Percentiles rank a stretch among this genome's conserved stretches.
These are phyloP conservation scores for Nigrospora osmanthi DNA, from an alignment of 2,329 filamentous ascomycete genomes.

Conservation along the genomic window DNA sequence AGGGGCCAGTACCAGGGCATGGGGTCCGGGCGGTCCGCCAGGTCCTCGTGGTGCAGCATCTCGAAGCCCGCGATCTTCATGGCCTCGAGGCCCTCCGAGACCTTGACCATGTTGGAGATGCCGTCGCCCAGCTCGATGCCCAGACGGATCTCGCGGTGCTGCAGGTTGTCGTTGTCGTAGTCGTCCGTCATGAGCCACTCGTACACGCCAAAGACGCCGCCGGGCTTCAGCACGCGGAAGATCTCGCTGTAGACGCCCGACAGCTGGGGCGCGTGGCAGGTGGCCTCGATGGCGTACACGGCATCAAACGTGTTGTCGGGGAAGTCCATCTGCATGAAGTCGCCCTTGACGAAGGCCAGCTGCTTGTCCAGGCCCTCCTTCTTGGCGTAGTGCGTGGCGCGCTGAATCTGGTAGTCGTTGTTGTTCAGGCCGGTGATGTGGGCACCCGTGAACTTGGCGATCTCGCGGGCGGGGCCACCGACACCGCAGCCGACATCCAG, in stretches of 20 bases:
- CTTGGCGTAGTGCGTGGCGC: conserved; percentile 75
- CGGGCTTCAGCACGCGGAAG: conserved; percentile 90
- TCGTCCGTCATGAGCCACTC: conserved; percentile 98
- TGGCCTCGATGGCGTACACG: conserved; percentile 96
- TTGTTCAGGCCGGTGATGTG: conserved; percentile 94
- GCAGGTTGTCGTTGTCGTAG: conserved; percentile 82
- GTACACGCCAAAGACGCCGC: conserved; percentile 92
- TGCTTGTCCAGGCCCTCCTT: conserved; percentile 77
- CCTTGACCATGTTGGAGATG: conserved; percentile 94
- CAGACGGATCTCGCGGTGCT: conserved; percentile 83
- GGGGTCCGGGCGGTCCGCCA: conserved; percentile 67
- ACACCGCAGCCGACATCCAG: conserved; percentile 97
- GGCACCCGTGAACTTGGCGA: conserved; percentile 87
- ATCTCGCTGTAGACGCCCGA: conserved; percentile 93
- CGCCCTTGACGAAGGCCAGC: conserved; percentile 83
- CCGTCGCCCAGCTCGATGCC: conserved; percentile 94
- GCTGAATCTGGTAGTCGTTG: conserved; percentile 98
- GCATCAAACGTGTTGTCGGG: conserved; percentile 87
- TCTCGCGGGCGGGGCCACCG: conserved; percentile 89
- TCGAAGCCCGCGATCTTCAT: conserved; percentile 86
- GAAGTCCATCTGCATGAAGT: conserved; percentile 99
- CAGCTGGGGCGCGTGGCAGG: conserved; percentile 84
- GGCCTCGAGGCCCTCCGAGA: conserved; percentile 71
- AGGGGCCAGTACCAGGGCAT: conserved; percentile 94
- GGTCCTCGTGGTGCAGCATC: conserved; percentile 75